Base-by-base conservation (phyloP, 2,329 filamentous ascomycete genomes). In the Lecanicillium sp. region DNA sequence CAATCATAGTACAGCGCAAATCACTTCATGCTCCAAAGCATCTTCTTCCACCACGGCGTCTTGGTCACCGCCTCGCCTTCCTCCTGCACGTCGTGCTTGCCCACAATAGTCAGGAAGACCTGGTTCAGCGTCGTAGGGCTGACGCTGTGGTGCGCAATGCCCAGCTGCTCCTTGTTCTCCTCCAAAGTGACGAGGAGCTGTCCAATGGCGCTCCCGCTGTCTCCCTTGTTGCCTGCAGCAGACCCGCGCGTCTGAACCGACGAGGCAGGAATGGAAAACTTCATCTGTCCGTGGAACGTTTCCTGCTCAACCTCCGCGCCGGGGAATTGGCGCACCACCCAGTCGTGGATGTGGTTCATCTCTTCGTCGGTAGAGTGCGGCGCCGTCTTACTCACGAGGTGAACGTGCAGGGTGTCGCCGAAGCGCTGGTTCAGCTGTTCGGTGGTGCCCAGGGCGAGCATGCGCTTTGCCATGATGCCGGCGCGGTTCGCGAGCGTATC, bases 71-170 rank as follows among this genome's bases (percentile, higher is more conserved):
- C 58, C 41, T 72, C 72, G 11, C 69, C 69, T 61, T 87, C 87
- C 57, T 89, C 85, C 47, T 78, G 68, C 3, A 88, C 74, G 57
- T 86, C 76, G 56, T 90, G 80, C 56, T 77, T 74, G 4, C 79
- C 78, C 0, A 94, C 86, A 56, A 94, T 88, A 18, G 72, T 74
- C 57, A 94, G 60, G 58, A 94, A 94, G 0, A 94, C 86, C 59
- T 94, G 84, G 56, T 94, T 87, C 31, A 94, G 64, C n/a, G 85
- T 90, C 17, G 86, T 89, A 28, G 85, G 84, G 39, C 76, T 82
- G 46, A 92, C 84, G 33, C 80, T 84, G 57, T 87, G 92, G 56
- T 90, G 85, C 59, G 86, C 82, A 39, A 94, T 71, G 0, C 84
- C 84, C 29, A 92, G 54, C 5, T 62, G 61, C 19, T 77, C 66